Base-by-base conservation (phyloP, 2,329 filamentous ascomycete genomes). In the Incumbomyces delicatus region DNA sequence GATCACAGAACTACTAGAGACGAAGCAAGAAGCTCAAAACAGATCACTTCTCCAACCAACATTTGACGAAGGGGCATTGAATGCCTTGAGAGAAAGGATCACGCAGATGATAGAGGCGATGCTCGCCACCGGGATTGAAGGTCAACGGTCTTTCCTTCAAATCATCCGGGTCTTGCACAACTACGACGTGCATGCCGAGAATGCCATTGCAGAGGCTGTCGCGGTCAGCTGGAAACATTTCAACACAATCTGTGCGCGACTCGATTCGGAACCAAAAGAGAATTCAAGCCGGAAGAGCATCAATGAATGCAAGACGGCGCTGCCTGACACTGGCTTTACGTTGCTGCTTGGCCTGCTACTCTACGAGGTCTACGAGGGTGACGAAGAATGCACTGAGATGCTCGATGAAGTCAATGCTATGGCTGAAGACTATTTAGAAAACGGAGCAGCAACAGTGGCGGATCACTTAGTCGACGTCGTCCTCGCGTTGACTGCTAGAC, bases 301-400 rank as follows among this genome's bases (percentile, higher is more conserved):
- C 30, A 22, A 16, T 12, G 14, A 14, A 16, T 27, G 6, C 40
- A 30, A n/a, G 29, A 42, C 12, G 11, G 13, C 13, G 3, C 37
- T 18, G 18, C 20, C 6, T 17, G 33, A 16, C 33, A 38, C 29
- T 35, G 85, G 85, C 0, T 76, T 95, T 48, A 82, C 83, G 16
- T 73, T 95, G 31, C 75, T 96, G 1, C 87, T 94, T 61, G 82
- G 87, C 1, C 76, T 95, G 44, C 84, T 87, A 0, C 77, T 95
- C 12, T 73, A 96, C 46, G 87, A 95, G 63, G 75, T 95, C 7
- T 95, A 95, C 67, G 89, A 90, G 58, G 86, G 87, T 18, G 88
- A 95, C 49, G 74, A 84, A 0, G 92, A 96, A 60, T 86, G 88
- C 0, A 76, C 95, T 17, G 81, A 83, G 41, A 82, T 92, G 51